phyloP scores from a whole-genome alignment of 108 stramenopile species.

The Cyclotella sp. region DNA sequence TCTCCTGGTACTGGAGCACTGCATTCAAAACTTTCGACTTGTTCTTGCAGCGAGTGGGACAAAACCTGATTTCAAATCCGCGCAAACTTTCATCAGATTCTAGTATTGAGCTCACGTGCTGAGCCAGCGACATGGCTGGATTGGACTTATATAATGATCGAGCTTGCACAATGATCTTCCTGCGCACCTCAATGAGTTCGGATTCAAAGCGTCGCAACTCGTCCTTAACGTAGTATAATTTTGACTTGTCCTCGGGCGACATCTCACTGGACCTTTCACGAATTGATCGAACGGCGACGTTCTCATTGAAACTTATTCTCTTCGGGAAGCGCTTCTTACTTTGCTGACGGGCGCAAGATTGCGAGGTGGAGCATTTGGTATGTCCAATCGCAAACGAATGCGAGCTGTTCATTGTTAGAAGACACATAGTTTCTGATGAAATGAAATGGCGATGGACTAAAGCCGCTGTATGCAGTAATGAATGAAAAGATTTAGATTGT shows the following conservation, averaged over 20 bases:
- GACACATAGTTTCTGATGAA: no score
- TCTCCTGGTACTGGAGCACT: slow-evolving; percentile 1
- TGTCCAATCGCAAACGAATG: no score
- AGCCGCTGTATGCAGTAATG: no score
- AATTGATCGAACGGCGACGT: background rate
- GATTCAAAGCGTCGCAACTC: background rate
- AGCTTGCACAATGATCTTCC: background rate
- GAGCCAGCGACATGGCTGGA: background rate
- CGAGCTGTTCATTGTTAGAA: no score
- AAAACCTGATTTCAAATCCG: slow-evolving; percentile 7
- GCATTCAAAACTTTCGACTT: background rate
- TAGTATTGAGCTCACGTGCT: slow-evolving; percentile 7
- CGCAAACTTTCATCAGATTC: slow-evolving; percentile 13
- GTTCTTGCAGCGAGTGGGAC: slow-evolving; percentile 1
- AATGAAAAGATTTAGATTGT: no score
- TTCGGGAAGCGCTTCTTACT: background rate
- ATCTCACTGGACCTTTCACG: slow-evolving; percentile 12
- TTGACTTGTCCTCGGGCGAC: slow-evolving; percentile 1
- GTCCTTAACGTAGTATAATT: slow-evolving; percentile 6
- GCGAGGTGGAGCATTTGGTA: no score
- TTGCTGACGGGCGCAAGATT: background rate
- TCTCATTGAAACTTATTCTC: slow-evolving; percentile 9
- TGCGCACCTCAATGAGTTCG: slow-evolving; percentile 3
- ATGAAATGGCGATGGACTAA: no score
- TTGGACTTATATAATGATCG: background rate